Conservation (phyloP, 192 early-diverging fungal species). For the Coemansia sp. region DNA sequence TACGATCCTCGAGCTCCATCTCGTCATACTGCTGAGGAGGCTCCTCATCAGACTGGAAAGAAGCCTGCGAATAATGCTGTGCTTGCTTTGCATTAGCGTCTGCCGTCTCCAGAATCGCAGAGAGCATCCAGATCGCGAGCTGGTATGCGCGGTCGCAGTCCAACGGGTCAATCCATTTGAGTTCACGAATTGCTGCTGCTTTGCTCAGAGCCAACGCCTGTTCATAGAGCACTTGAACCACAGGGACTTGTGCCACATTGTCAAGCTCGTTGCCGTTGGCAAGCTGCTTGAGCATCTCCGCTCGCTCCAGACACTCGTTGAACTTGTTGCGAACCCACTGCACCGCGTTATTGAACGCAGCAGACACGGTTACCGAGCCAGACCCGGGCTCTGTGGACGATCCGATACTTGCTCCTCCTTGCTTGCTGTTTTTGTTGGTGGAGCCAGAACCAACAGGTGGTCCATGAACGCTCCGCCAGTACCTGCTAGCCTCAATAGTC, state of each 20-base stretch:
- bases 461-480: conserved; percentile 35
- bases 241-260: conserved; percentile 47
- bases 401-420: background rate
- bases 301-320: conserved; percentile 86
- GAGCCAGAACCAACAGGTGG: background rate
- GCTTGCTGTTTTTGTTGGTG: background rate
- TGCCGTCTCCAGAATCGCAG: conserved; percentile 62
- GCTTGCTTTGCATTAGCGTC: background rate
- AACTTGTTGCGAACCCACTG: conserved; percentile 90
- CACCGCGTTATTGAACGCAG: conserved; percentile 63
- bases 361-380: conserved; percentile 31
- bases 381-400: background rate
- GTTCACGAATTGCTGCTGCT: conserved; percentile 61
- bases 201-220: conserved; percentile 65
- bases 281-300: conserved; percentile 63
- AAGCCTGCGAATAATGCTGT: background rate
- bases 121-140: conserved; percentile 72
- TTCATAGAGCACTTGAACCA: conserved; percentile 75
- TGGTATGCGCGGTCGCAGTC: conserved; percentile 75
- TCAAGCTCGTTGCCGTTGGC: conserved; percentile 58
- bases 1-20: conserved; percentile 43
- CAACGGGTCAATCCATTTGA: conserved; percentile 61
- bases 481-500: conserved; percentile 57
- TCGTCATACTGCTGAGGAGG: conserved; percentile 5
- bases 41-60: background rate